A percentile compares a stretch with the other conserved stretches of the same genome.
These are phyloP conservation scores for Colletotrichum lentis DNA, from an alignment of 2,329 filamentous ascomycete species.

Conservation along the genomic window DNA sequence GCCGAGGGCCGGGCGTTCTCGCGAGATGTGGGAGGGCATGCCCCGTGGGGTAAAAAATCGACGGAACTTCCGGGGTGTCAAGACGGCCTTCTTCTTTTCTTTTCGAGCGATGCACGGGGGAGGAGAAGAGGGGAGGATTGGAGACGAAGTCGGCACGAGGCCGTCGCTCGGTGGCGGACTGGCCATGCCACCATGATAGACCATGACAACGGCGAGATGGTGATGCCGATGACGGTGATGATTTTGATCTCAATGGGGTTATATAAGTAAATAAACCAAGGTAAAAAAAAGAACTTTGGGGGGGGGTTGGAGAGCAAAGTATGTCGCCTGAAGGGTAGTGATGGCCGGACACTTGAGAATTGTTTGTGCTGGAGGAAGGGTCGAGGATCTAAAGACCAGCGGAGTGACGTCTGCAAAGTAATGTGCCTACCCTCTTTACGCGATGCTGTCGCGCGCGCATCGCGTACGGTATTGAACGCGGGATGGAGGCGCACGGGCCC, in stretches of 20 bases:
- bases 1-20: constrained; percentile 51
- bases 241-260: background rate
- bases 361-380: constrained; percentile 11
- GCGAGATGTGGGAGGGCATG: constrained; percentile 49
- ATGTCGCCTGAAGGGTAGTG: background rate
- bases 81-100: constrained; percentile 59
- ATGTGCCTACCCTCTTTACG: constrained; percentile 22
- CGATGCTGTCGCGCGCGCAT: constrained; percentile 29
- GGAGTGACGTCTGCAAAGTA: constrained; percentile 24
- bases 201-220: constrained; percentile 19
- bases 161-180: constrained; percentile 39
- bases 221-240: constrained; percentile 3
- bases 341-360: constrained; percentile 7
- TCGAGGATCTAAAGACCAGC: constrained; percentile 10
- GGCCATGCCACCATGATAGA: constrained; percentile 37
- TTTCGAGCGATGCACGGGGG: constrained; percentile 46
- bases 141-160: constrained; percentile 38
- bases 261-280: constrained; percentile 17
- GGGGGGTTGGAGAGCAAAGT: background rate
- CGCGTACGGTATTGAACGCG: constrained; percentile 16
- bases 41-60: constrained; percentile 63
- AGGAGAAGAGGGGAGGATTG: constrained; percentile 42
- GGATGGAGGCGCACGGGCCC: background rate
- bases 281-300: background rate
- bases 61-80: constrained; percentile 63